Evolutionary conservation across 2,329 filamentous ascomycete genomes (phyloP).

Genomic region (Fusarium nodosum): DNA sequence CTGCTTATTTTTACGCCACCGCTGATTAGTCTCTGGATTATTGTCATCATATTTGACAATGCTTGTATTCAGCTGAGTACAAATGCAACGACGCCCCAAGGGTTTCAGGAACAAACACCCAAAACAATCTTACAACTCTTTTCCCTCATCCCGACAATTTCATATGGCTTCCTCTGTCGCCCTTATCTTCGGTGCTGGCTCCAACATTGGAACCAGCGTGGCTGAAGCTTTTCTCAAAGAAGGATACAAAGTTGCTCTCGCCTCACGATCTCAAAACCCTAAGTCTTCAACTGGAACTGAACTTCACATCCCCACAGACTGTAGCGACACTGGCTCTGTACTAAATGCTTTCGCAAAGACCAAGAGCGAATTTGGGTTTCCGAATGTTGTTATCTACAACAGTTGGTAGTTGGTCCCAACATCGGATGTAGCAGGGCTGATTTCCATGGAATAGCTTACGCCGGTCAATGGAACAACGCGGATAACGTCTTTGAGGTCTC

Average conservation of each 20-base stretch:
- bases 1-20: background rate
- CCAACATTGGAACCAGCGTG: slow-evolving; percentile 22
- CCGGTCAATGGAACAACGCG: background rate
- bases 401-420: accelerated
- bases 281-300: background rate
- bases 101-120: background rate
- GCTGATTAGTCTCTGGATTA: background rate
- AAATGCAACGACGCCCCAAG: background rate
- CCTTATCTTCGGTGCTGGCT: slow-evolving; percentile 29
- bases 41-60: no score
- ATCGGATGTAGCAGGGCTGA: accelerated
- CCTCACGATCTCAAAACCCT: slow-evolving; percentile 7
- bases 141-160: background rate
- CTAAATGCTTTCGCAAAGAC: slow-evolving; percentile 3
- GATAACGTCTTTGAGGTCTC: background rate
- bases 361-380: background rate
- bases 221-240: slow-evolving; percentile 20
- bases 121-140: background rate
- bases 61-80: background rate
- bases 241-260: slow-evolving; percentile 22
- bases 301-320: slow-evolving; percentile 9
- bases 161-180: slow-evolving; percentile 1
- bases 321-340: background rate
- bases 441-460: background rate
- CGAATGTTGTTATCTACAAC: slow-evolving; percentile 21